Base-by-base conservation (phyloP, 2,329 filamentous ascomycete genomes). In the Aspergillus fructus region DNA sequence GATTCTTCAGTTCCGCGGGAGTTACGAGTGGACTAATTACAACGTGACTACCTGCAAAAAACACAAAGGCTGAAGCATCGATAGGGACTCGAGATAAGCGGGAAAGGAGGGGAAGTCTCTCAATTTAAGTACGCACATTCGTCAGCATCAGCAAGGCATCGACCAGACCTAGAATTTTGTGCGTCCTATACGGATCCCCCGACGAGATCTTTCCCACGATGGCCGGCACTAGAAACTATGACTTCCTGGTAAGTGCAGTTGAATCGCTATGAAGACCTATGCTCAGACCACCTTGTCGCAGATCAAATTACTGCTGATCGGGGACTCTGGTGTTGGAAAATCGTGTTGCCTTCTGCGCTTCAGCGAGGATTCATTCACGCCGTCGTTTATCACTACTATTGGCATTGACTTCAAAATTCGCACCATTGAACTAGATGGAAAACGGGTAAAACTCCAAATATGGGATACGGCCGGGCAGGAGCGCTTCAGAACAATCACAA, bases 321-420 rank as follows among this genome's bases (percentile, higher is more conserved):
- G 93, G 77, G 93, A 97, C 82, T 96, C 92, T 49, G 93, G 93
- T 72, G 93, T 97, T 62, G 93, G 93, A 76, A 97, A 97, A 81
- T 97, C 93, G 67, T 97, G 93, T 87, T 96, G 93, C 79, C 85
- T 97, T 76, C 83, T 97, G 73, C 91, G 93, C 69, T 97, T 97
- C 83, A 96, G 91, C 78, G 93, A 97, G 80, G 93, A 97, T 82
- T 96, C 91, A 47, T 97, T 96, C 81, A 97, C 93, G 53, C 93
- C 93, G 43, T 96, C 91, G 68, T 97, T 96, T 83, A 97, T 97
- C 82, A 96, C 93, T 62, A 99, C 94, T 62, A 99, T 99, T 78
- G 94, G 94, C 68, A 97, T 99, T 81, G 94, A 99, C 81, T 99
- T 99, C 83, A 99, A 99, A 85, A 99, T 99, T 75, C 87, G 94